Base-by-base conservation (phyloP, 257 asterid genomes). In the Nicotiana tabacum region DNA sequence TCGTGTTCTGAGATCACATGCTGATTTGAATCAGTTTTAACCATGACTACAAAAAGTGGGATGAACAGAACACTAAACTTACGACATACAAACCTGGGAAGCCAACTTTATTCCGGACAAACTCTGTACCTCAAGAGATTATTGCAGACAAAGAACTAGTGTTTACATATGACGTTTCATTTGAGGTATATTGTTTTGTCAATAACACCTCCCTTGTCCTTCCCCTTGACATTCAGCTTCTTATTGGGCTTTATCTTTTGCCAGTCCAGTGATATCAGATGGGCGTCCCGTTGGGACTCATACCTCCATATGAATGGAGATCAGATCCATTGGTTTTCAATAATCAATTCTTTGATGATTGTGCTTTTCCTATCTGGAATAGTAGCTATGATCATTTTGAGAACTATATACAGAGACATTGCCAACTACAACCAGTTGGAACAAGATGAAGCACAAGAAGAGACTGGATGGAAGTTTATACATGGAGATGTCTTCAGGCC, bases 211-310 rank as follows among this genome's bases (percentile, higher is more conserved):
- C 35, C 37, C 5, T 78, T 61, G 46, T 61, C 13, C 76, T 15
- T 39, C 62, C 30, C 62, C 67, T 74, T 82, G 12, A 56, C 1
- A 7, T 5, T 57, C 10, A 24, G 35, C 13, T 56, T 11, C 37
- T 37, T 77, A 77, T 68, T 76, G 56, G 43, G 24, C 3, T 32
- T 66, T 66, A 66, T 66, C 15, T 48, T 66, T 66, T 32, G 51
- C 15, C 88, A 90, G 92, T 64, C 91, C 35, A 90, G 91, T 84
- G 90, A 88, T 29, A 86, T 90, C 84, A 85, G 89, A 87, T 90
- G 91, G 93, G 93, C 90, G 11, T 90, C 90, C 10, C 84, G 93
- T 78, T 90, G 93, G 93, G 93, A 90, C 55, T 85, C 89, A 1
- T 90, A 84, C 82, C 93, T 90, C 57, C 88, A 83, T 21, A 87